These are phyloP conservation scores for Gentiana dahurica DNA, from an alignment of 257 asterid genomes.

Conservation along the genomic window DNA sequence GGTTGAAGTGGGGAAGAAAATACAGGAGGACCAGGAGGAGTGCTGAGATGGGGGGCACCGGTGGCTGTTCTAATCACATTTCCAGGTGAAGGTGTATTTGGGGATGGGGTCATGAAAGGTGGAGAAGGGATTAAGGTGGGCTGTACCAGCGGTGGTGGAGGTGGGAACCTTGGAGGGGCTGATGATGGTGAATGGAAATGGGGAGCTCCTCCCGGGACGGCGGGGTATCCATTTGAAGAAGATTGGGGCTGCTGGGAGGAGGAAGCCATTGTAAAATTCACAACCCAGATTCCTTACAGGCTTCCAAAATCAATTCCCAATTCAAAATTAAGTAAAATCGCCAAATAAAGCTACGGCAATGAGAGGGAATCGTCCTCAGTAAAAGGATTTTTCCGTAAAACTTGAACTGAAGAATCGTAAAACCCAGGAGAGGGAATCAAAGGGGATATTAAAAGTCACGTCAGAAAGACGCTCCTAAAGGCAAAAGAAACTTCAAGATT, in stretches of 20 bases:
- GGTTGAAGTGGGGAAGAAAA: slow-evolving; percentile 93
- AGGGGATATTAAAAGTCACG: too few relatives aligned
- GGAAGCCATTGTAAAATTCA: slow-evolving; percentile 30
- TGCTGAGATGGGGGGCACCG: slow-evolving; percentile 67
- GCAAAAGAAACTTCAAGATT: slow-evolving; percentile 3
- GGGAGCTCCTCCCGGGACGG: slow-evolving; percentile 21
- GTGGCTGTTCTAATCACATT: slow-evolving; percentile 55
- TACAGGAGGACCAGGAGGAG: slow-evolving; percentile 98
- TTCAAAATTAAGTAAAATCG: not conserved
- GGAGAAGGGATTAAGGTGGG: slow-evolving; percentile 61
- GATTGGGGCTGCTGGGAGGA: slow-evolving; percentile 34
- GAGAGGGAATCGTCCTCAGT: not conserved
- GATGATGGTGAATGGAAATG: slow-evolving; percentile 30
- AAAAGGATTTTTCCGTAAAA: not conserved
- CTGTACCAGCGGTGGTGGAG: slow-evolving; percentile 49
- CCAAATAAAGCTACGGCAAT: not conserved
- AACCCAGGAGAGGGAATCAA: not conserved
- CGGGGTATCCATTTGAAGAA: slow-evolving; percentile 33
- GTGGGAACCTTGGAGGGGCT: slow-evolving; percentile 34
- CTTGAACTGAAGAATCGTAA: not conserved
- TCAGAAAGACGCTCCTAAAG: not conserved
- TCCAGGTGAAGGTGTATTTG: slow-evolving; percentile 49
- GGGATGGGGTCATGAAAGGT: slow-evolving; percentile 60
- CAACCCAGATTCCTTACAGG: not conserved
- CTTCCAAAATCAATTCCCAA: too few relatives aligned